phyloP scores from a whole-genome alignment of 106 monocot genomes.

The Dactylorhiza incarnata region DNA sequence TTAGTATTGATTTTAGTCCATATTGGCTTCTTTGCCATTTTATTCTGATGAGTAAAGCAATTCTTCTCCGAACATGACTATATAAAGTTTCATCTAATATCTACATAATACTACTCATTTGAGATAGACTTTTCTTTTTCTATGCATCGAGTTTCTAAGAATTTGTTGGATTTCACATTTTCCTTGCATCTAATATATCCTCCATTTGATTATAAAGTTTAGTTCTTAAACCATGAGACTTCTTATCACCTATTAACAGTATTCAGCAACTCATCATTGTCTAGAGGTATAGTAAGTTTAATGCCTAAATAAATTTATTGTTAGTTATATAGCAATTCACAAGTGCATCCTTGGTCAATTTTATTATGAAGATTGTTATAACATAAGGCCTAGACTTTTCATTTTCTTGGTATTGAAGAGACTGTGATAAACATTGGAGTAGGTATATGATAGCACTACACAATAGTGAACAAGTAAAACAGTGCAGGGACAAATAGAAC shows the following conservation, averaged over 20 bases:
- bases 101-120: not conserved
- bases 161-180: too few relatives aligned
- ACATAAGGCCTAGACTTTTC: too few relatives aligned
- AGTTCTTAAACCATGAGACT: not conserved
- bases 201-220: not conserved
- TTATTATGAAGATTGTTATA: not conserved
- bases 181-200: too few relatives aligned
- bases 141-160: too few relatives aligned
- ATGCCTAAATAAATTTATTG: not conserved
- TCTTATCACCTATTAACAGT: not conserved
- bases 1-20: conserved; percentile 19
- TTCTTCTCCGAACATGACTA: not conserved
- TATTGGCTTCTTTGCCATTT: not conserved
- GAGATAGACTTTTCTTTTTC: not conserved
- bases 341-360: not conserved
- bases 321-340: not conserved
- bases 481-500: too few relatives aligned
- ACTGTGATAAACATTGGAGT: too few relatives aligned
- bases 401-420: too few relatives aligned
- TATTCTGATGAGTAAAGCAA: too few relatives aligned
- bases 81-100: not conserved
- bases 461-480: too few relatives aligned
- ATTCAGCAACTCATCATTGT: not conserved
- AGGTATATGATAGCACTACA: too few relatives aligned
- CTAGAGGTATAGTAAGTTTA: not conserved